Percentiles rank a stretch among this genome's conserved stretches.
Evolutionary conservation across 352 stramenopile genomes (phyloP).

Genomic region (Globisporangium okanoganense): DNA sequence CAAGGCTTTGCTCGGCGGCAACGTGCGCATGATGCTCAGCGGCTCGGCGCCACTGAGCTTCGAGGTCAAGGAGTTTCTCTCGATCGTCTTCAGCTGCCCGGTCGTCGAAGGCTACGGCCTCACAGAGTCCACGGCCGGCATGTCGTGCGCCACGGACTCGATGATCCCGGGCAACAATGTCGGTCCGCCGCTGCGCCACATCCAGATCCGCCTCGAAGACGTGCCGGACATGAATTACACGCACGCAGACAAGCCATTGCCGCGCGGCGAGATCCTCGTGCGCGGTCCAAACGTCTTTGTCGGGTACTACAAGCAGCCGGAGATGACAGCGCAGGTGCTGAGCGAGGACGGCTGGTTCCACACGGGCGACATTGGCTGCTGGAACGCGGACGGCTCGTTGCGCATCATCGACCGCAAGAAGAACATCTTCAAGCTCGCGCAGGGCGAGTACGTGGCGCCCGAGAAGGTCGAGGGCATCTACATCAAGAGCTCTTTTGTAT

Average conservation of each 20-base stretch:
- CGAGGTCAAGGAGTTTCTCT: constrained; percentile 94
- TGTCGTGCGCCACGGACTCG: constrained; percentile 29
- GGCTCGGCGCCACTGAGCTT: constrained; percentile 91
- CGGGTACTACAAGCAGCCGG: constrained; percentile 94
- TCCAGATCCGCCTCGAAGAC: constrained; percentile 92
- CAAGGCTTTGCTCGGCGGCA: constrained; percentile 87
- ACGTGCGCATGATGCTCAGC: constrained; percentile 89
- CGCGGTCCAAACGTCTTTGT: constrained; percentile 78
- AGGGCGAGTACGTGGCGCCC: constrained; percentile 95
- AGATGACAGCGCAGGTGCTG: constrained; percentile 89
- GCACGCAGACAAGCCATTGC: constrained; percentile 35
- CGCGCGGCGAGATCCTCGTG: constrained; percentile 86
- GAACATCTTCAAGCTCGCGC: constrained; percentile 93
- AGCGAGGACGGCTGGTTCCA: constrained; percentile 94
- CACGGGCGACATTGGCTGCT: constrained; percentile 95
- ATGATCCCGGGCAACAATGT: constrained; percentile 83
- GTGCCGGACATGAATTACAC: constrained; percentile 97
- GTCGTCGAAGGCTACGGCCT: constrained; percentile 95
- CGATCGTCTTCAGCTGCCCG: constrained; percentile 87
- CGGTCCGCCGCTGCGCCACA: constrained; percentile 76
- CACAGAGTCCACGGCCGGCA: constrained; percentile 75
- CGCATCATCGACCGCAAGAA: constrained; percentile 91
- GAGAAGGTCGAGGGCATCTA: constrained; percentile 97
- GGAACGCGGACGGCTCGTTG: constrained; percentile 91
- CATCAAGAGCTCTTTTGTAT: constrained; percentile 87